Percentiles rank a stretch among this genome's conserved stretches.
phyloP scores from a whole-genome alignment of 2,329 filamentous ascomycete genomes.

The Curvularia spicifera region DNA sequence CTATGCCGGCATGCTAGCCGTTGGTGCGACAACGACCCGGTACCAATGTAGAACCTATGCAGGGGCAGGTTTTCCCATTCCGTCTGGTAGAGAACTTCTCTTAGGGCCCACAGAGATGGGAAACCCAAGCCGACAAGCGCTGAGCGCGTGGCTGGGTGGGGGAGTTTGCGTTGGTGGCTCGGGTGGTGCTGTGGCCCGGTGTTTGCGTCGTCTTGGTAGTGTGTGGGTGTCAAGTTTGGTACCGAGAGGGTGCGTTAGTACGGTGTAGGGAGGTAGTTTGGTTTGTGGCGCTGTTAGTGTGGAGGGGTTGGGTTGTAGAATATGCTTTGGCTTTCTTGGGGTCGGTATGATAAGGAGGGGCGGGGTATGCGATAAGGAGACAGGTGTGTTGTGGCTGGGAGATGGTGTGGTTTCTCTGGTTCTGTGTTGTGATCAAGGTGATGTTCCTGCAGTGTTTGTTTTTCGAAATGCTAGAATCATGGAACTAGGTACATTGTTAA shows the following conservation, averaged over 20 bases:
- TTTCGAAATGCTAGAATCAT: not conserved
- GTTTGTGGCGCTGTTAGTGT: not conserved
- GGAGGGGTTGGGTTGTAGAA: not conserved
- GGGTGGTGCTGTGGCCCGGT: not conserved
- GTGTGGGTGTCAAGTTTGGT: not conserved
- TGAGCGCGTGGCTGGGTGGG: too few relatives aligned
- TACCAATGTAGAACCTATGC: too few relatives aligned
- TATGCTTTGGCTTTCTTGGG: not conserved
- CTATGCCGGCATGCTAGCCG: too few relatives aligned
- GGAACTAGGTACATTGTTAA: not conserved
- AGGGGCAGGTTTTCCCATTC: too few relatives aligned
- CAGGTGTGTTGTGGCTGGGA: too few relatives aligned
- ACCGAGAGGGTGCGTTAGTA: not conserved
- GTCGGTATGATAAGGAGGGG: not conserved
- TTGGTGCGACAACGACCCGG: too few relatives aligned
- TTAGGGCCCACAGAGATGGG: too few relatives aligned
- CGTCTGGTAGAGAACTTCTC: too few relatives aligned
- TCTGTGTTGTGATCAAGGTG: not conserved
- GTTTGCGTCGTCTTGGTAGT: not conserved
- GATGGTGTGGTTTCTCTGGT: too few relatives aligned
- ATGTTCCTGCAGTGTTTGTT: not conserved
- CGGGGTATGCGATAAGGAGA: not conserved
- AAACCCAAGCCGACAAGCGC: too few relatives aligned
- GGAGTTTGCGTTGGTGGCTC: not conserved
- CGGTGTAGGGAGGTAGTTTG: not conserved